Conservation (phyloP, 2,329 filamentous ascomycete species). For the Venturia nashicola region DNA sequence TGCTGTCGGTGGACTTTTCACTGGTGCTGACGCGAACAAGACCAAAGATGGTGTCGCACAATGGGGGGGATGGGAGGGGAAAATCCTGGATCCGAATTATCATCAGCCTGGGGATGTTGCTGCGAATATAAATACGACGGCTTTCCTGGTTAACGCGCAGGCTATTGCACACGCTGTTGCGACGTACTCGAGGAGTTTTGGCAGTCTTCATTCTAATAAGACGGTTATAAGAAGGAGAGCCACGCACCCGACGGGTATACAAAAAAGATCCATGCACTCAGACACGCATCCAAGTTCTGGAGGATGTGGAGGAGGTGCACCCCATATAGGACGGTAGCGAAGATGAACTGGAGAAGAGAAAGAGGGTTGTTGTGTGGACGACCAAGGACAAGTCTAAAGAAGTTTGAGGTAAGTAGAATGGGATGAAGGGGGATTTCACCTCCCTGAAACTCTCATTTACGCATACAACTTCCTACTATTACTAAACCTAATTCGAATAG, state of each 20-base stretch:
- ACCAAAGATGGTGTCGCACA: conserved; percentile 21
- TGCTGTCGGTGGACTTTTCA: conserved; percentile 23
- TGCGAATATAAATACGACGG: conserved; percentile 21
- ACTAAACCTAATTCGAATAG: too few relatives aligned
- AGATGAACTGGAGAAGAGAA: background rate
- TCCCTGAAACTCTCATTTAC: background rate
- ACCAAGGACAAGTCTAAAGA: too few relatives aligned
- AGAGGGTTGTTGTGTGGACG: background rate
- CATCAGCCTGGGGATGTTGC: conserved; percentile 24
- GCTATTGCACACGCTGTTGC: conserved; percentile 24
- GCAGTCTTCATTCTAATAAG: background rate
- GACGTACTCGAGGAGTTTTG: conserved; percentile 19
- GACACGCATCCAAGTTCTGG: too few relatives aligned
- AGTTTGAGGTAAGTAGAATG: background rate
- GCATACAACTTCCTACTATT: too few relatives aligned
- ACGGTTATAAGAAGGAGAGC: background rate
- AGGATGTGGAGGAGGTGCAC: too few relatives aligned
- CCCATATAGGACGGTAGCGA: background rate
- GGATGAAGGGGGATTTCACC: background rate
- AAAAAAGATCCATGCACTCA: too few relatives aligned
- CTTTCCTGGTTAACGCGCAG: conserved; percentile 26
- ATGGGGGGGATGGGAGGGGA: conserved; percentile 23
- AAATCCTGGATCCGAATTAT: conserved; percentile 26
- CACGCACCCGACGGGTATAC: too few relatives aligned
- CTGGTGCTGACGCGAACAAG: conserved; percentile 26